Evolutionary conservation across 148 eudicot species (phyloP).

Genomic region (Amaranthus cruentus): DNA sequence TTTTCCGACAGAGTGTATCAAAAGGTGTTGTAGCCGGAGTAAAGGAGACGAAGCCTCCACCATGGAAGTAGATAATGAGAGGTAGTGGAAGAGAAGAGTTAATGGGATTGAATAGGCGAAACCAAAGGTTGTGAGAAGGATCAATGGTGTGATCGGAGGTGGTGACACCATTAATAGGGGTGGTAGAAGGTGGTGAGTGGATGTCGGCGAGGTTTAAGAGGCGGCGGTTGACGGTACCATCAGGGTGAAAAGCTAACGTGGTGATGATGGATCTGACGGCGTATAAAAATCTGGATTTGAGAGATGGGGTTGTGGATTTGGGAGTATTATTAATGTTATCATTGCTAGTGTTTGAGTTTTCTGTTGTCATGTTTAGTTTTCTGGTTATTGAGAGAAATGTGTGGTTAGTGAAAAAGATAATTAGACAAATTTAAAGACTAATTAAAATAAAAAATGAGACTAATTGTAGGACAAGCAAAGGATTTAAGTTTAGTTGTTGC

Average conservation of each 20-base stretch:
- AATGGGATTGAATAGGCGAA: slow-evolving; percentile 10
- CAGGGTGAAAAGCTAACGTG: slow-evolving; percentile 9
- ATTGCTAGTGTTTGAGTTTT: neutral
- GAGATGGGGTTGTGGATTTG: slow-evolving; percentile 5
- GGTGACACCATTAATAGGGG: slow-evolving; percentile 20
- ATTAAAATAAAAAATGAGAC: too few species aligned
- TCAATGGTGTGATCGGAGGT: slow-evolving; percentile 31
- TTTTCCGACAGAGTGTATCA: slow-evolving; percentile 31
- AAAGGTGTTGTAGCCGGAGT: slow-evolving; percentile 20
- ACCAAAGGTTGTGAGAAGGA: slow-evolving; percentile 21
- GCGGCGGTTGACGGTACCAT: slow-evolving; percentile 36
- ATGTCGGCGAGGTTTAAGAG: slow-evolving; percentile 24
- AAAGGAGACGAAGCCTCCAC: slow-evolving; percentile 36
- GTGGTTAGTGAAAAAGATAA: neutral
- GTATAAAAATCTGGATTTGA: neutral
- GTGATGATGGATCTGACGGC: neutral
- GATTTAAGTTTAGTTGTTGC: too few species aligned
- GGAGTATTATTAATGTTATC: neutral
- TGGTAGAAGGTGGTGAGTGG: slow-evolving; percentile 18
- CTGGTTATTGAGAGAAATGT: neutral
- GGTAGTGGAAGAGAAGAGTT: slow-evolving; percentile 21
- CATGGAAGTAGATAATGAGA: slow-evolving; percentile 37
- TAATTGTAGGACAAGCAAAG: too few species aligned
- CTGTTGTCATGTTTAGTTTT: neutral
- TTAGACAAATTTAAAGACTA: too few species aligned